Base-by-base conservation (phyloP, 495 filamentous ascomycete genomes). In the Hyaloscypha finlandica region DNA sequence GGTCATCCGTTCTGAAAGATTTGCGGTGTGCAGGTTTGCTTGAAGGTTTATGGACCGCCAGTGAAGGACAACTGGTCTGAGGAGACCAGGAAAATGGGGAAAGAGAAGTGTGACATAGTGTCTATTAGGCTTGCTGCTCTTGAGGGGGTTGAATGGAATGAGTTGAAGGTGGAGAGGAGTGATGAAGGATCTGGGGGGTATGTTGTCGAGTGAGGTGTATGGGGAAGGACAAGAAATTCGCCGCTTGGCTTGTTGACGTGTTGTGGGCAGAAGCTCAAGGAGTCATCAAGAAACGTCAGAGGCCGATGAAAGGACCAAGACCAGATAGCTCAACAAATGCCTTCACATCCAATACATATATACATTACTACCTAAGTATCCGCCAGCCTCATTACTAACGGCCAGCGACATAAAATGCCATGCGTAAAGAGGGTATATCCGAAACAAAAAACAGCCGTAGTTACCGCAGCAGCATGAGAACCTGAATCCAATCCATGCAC, bases 1-100 rank as follows among this genome's bases (percentile, higher is more conserved):
- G 59, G 31, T 30, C 59, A 61, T 25, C 20, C 16, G 33, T 61
- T 61, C 20, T 61, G 59, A 8, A 61, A 61, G 59, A 31, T 25
- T 11, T 61, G 59, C 45, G 59, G 59, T 11, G 59, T 61, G n/a
- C 59, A 45, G n/a, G 33, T 61, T 30, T 61, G n/a, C 25, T 45
- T 61, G 19, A 11, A 61, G 20, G 16, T 61, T 33, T 45, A 6
- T n/a, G 59, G 31, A 9, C 59, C 35, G 37, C 33, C 33, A 25
- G 33, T 61, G 33, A 30, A 3, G 33, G 39, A 61, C 6, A 51
- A 14, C 9, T 61, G 33, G 16, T 2, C 6, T 25, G 59, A 61
- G 19, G 11, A 61, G 19, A 31, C 22, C 16, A 45, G 29, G 37
- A 39, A 45, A 25, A 31, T 61, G 14, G 33, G 42, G 37, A 51